Percentiles rank a stretch among this genome's conserved stretches.
Conservation (phyloP, 371 early-diverging fungal genomes). For the Mycotypha africana region DNA sequence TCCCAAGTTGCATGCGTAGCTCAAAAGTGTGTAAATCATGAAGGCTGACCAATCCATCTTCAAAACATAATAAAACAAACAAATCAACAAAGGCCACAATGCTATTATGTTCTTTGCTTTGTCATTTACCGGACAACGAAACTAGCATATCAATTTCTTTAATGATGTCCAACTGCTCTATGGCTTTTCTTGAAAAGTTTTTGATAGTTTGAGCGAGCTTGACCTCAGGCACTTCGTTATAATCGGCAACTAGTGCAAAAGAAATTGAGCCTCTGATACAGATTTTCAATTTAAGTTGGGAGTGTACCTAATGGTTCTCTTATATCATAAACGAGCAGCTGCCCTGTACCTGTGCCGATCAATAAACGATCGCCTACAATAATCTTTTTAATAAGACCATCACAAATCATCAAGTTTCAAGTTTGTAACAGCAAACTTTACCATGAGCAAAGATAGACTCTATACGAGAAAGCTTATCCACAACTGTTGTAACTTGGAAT, state of each 20-base stretch:
- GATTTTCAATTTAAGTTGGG: not conserved
- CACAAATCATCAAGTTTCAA: too few species aligned
- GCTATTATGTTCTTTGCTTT: not conserved
- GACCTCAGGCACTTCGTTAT: slow-evolving; percentile 47
- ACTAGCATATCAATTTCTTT: slow-evolving; percentile 75
- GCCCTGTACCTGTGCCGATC: slow-evolving; percentile 68
- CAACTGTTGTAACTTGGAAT: slow-evolving; percentile 62
- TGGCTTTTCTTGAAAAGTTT: slow-evolving; percentile 63
- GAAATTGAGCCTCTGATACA: not conserved
- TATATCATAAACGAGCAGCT: slow-evolving; percentile 64
- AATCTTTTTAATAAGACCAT: too few species aligned
- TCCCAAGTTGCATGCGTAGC: slow-evolving; percentile 58
- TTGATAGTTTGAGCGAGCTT: slow-evolving; percentile 63
- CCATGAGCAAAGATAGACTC: slow-evolving; percentile 65
- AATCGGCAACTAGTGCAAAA: slow-evolving; percentile 35
- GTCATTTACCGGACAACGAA: slow-evolving; percentile 56
- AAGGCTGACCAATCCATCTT: slow-evolving; percentile 70
- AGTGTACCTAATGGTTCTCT: slow-evolving; percentile 56
- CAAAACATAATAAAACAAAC: too few species aligned
- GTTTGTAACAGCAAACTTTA: slow-evolving; percentile 5
- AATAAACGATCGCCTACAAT: slow-evolving; percentile 63
- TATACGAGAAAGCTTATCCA: slow-evolving; percentile 57
- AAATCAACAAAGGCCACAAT: too few species aligned
- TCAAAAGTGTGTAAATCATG: slow-evolving; percentile 71
- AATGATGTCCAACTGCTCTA: slow-evolving; percentile 75